Evolutionary conservation across 179 eudicot genomes (phyloP).

Genomic region (Drosera spatulata): DNA sequence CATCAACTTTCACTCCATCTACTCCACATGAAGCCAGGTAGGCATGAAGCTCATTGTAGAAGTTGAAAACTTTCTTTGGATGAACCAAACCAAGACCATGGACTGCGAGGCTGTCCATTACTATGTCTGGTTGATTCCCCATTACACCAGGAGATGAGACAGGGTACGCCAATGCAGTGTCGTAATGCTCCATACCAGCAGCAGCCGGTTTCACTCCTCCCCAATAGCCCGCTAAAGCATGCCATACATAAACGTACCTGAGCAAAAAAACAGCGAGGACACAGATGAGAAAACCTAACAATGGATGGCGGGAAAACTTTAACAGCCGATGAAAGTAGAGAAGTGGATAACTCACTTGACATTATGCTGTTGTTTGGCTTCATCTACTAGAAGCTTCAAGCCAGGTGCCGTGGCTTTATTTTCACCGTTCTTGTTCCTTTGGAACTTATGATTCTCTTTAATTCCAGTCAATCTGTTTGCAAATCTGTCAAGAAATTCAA

Average conservation of each 20-base stretch:
- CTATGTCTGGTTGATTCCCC: slow-evolving; percentile 86
- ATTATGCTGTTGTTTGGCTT: slow-evolving; percentile 59
- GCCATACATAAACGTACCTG: slow-evolving; percentile 91
- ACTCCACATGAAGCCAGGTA: slow-evolving; percentile 86
- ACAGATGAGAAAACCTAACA: background rate
- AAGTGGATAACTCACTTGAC: slow-evolving; percentile 52
- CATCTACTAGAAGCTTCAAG: slow-evolving; percentile 58
- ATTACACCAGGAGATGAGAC: slow-evolving; percentile 74
- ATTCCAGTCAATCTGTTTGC: slow-evolving; percentile 86
- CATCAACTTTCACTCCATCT: slow-evolving; percentile 94
- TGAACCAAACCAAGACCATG: slow-evolving; percentile 84
- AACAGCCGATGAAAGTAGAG: background rate
- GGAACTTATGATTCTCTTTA: slow-evolving; percentile 78
- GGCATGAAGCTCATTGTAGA: slow-evolving; percentile 91
- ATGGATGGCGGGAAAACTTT: background rate
- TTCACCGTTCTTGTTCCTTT: slow-evolving; percentile 46
- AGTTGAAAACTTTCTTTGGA: slow-evolving; percentile 76
- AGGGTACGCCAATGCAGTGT: slow-evolving; percentile 79
- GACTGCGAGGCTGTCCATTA: slow-evolving; percentile 79
- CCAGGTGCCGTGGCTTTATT: slow-evolving; percentile 45
- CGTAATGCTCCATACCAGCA: slow-evolving; percentile 82
- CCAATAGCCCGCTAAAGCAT: slow-evolving; percentile 98
- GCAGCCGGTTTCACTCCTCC: slow-evolving; percentile 92
- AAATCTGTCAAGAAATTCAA: slow-evolving; percentile 39
- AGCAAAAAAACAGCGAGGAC: background rate